Base-by-base conservation (phyloP, 2,329 filamentous ascomycete genomes). In the Paecilomyces formosus region DNA sequence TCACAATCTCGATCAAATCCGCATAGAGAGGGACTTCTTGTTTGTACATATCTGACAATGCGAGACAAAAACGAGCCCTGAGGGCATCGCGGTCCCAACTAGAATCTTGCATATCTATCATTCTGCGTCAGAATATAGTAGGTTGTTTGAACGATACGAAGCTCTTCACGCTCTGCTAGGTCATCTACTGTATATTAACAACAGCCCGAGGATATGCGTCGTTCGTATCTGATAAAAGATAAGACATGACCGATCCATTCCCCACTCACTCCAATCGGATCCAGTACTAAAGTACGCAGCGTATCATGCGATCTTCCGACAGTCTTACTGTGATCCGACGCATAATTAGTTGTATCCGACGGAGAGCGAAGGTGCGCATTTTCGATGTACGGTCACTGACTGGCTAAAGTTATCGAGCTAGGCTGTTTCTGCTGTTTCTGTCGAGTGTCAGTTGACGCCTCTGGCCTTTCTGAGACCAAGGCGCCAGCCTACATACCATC, bases 41-140 rank as follows among this genome's bases (percentile, higher is more conserved):
- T 30, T 57, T 60, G 57, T 66, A 66, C 64, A 66, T 66, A 12
- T 54, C 59, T 9, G 65, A 66, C 58, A 65, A 60, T 15, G 59
- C 81, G 6, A 49, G 15, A 28, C 35, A 45, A 22, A 55, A 55
- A 45, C 35, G 35, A 45, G 35, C 35, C 35, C 35, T 45, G 15
- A 45, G 35, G 15, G 35, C 35, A 18, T 45, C 35, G 35, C 35
- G 15, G 35, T 45, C 35, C 35, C 35, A 45, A 45, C 35, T n/a
- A 18, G 35, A 45, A n/a, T n/a, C 35, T 4, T 45, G 35, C n/a
- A 3, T 15, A 18, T 45, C 35, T 21, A 15, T 8, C 35, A 45
- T 45, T 45, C 7, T 45, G 35, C n/a, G 35, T 45, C 35, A 45
- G 15, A 45, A 15, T 8, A 45, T 45, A 5, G 2, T 45, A 45